Evolutionary conservation across 257 asterid species (phyloP), one percentile per base, ranked within the genome.

Genomic region (Lithospermum erythrorhizon): DNA sequence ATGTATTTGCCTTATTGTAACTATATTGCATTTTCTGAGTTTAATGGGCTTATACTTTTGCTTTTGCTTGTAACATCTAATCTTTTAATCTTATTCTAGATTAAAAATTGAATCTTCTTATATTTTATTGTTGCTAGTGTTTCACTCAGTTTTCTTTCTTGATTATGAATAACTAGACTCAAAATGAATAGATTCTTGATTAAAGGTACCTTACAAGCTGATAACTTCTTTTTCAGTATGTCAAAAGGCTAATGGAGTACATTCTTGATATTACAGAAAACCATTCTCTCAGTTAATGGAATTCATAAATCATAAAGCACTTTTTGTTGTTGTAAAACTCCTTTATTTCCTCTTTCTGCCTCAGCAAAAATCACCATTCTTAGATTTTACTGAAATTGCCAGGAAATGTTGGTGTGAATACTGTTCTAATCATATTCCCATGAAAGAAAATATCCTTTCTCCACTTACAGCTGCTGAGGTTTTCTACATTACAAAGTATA

Each of bases 1-100:
- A 59, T 53, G 16, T 65, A n/a, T n/a, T n/a, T 54, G 8, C 32
- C 52, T 53, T 73, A 60, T 65, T 76, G 80, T 76, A 76, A 68
- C 70, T 78, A 61, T 78, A n/a, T n/a, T n/a, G 74, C 75, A 72
- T 62, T 51, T 75, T 79, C 81, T 73, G 75, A 82, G 74, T 68
- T n/a, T 67, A 64, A 65, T 58, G 60, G 72, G 74, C 63, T 68
- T 59, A 55, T 64, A 68, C 5, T 13, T 41, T 41, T 0, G n/a
- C n/a, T 1, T 69, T 29, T 77, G 72, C 73, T 71, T 73, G 67
- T 69, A 62, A 69, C 64, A 48, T 72, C 54, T 58, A 17, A 59
- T 73, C 63, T 32, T 78, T 54, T 64, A 35, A 2, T 54, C 25
- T n/a, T 60, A 57, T 57, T 69, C n/a, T 18, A 52, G 52, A 53